Percentiles rank a stretch among this genome's conserved stretches.
Evolutionary conservation across 2,329 filamentous ascomycete species (phyloP).

Genomic region (Pseudogymnoascus sp.): DNA sequence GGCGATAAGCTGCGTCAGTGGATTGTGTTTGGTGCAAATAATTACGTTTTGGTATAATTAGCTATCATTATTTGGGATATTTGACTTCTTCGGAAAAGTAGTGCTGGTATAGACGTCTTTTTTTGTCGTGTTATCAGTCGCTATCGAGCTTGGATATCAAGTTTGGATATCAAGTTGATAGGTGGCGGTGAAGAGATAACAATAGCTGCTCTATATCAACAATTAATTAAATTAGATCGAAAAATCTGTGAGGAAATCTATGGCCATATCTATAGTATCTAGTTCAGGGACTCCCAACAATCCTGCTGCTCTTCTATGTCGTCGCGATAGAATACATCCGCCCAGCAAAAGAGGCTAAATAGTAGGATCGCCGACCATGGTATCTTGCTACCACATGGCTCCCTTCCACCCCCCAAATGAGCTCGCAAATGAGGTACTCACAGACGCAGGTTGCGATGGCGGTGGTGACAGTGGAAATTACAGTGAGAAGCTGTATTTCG

Average conservation of each 20-base stretch:
- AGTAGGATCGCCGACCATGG: not conserved
- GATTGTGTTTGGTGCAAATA: too few species aligned
- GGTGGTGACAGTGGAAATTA: not conserved
- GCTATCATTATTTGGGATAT: not conserved
- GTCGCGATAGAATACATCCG: not conserved
- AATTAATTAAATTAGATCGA: not conserved
- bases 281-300: not conserved
- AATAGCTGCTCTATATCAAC: not conserved
- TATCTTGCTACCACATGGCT: not conserved
- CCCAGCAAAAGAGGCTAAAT: not conserved
- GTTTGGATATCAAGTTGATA: not conserved
- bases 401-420: not conserved
- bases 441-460: not conserved
- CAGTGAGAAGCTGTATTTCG: not conserved
- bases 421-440: not conserved
- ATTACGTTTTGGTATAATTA: too few species aligned
- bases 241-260: not conserved
- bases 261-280: not conserved
- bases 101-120: not conserved
- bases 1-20: not conserved
- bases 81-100: not conserved
- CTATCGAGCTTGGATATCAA: not conserved
- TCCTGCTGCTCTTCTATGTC: not conserved
- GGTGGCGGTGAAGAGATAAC: not conserved
- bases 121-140: not conserved